Conservation (phyloP, 768 basidiomycete species). For the Lepiota venenata region DNA sequence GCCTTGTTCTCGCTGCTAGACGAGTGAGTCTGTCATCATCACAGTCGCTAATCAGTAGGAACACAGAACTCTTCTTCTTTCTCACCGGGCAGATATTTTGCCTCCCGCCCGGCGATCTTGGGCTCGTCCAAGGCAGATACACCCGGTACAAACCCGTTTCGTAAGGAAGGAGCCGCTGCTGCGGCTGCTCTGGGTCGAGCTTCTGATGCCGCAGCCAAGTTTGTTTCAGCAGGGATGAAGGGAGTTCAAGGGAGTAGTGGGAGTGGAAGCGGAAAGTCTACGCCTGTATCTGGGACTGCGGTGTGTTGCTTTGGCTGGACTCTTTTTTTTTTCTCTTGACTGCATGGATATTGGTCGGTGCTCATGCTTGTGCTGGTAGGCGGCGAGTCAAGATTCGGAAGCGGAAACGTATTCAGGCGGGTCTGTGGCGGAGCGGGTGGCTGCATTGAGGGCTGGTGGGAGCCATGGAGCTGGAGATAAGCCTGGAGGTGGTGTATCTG, state of each 20-base stretch:
- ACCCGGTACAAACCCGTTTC: slow-evolving; percentile 17
- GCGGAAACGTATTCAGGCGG: slow-evolving; percentile 1
- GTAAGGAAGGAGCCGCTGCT: slow-evolving; percentile 22
- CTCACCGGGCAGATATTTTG: slow-evolving; percentile 55
- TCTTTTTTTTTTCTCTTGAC: not conserved
- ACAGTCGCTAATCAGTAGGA: not conserved
- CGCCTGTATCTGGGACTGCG: not conserved
- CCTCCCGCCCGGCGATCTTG: slow-evolving; percentile 65
- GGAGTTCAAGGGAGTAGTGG: slow-evolving; percentile 25
- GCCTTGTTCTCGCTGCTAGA: slow-evolving; percentile 81
- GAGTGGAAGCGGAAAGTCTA: not conserved
- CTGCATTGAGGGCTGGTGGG: slow-evolving; percentile 13
- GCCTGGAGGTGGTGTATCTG: slow-evolving; percentile 12
- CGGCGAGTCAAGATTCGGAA: slow-evolving; percentile 3
- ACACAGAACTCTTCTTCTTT: slow-evolving; percentile 14
- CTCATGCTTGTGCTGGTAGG: not conserved
- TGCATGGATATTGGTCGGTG: not conserved
- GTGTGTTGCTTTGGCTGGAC: no score
- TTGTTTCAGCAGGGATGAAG: slow-evolving; percentile 39
- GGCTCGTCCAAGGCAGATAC: slow-evolving; percentile 21
- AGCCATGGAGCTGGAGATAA: slow-evolving; percentile 14
- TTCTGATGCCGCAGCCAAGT: slow-evolving; percentile 32
- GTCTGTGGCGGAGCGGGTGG: slow-evolving; percentile 14
- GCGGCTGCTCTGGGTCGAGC: slow-evolving; percentile 20
- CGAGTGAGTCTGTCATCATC: slow-evolving; percentile 50